phyloP scores from a whole-genome alignment of 75 land plant genomes.

The Picea glauca region DNA sequence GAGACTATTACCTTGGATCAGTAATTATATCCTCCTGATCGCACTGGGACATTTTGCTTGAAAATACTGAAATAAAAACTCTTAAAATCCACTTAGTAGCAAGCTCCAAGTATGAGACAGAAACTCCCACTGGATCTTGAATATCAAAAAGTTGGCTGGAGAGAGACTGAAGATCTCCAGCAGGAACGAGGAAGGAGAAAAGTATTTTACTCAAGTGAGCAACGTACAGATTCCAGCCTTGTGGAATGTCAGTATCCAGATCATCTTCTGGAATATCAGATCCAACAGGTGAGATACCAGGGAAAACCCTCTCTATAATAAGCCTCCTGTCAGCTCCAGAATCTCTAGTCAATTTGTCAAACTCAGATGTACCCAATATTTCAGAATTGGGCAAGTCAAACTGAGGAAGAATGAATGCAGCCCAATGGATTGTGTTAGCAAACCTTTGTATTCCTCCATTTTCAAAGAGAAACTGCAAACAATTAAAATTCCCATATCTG shows the following conservation, averaged over 20 bases:
- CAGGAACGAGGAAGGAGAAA: constrained; percentile 72
- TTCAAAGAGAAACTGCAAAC: constrained; percentile 84
- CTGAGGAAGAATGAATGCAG: constrained; percentile 85
- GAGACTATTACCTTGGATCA: constrained; percentile 38
- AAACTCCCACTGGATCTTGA: constrained; percentile 29
- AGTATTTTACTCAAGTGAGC: constrained; percentile 61
- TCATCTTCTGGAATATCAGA: not conserved
- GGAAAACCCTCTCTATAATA: not conserved
- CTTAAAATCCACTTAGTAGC: constrained; percentile 81
- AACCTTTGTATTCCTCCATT: constrained; percentile 81
- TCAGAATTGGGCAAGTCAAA: constrained; percentile 12
- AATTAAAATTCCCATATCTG: constrained; percentile 81
- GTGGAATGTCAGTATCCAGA: constrained; percentile 21
- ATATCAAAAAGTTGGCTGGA: constrained; percentile 24
- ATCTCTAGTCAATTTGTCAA: not conserved
- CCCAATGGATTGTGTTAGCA: constrained; percentile 72
- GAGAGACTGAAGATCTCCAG: constrained; percentile 48
- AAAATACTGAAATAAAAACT: constrained; percentile 73
- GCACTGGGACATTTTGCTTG: constrained; percentile 46
- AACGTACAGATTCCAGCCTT: constrained; percentile 62
- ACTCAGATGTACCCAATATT: not conserved
- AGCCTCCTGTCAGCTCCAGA: not conserved
- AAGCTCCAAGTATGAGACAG: constrained; percentile 75
- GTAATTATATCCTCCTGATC: constrained; percentile 38
- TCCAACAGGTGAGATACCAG: constrained; percentile 5